Percentiles rank a stretch among this genome's conserved stretches.
Evolutionary conservation across 1,139 yeast species (phyloP).

Genomic region (Candida dubliniensis): DNA sequence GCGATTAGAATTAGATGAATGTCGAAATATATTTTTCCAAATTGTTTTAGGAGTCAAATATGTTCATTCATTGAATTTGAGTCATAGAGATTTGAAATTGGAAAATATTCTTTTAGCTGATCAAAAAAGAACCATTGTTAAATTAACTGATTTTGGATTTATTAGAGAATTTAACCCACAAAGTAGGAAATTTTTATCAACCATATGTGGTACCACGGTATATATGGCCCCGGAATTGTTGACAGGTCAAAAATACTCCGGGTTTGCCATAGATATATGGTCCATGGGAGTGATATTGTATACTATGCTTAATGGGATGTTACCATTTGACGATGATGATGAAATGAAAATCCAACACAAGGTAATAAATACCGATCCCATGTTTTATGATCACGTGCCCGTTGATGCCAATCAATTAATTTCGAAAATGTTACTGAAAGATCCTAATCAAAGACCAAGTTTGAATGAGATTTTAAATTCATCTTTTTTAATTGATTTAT

Average conservation of each 20-base stretch:
- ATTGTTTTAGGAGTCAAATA: constrained; percentile 80
- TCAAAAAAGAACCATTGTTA: constrained; percentile 54
- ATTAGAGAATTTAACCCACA: constrained; percentile 71
- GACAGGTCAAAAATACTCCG: constrained; percentile 67
- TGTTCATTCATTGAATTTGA: constrained; percentile 77
- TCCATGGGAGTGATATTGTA: constrained; percentile 91
- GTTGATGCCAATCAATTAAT: constrained; percentile 52
- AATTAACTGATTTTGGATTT: constrained; percentile 90
- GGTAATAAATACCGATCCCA: constrained; percentile 68
- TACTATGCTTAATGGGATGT: constrained; percentile 79
- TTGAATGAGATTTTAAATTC: constrained; percentile 60
- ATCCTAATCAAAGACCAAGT: constrained; percentile 63
- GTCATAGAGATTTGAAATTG: constrained; percentile 86
- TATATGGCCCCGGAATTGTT: constrained; percentile 97
- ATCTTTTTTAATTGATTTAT: constrained; percentile 54
- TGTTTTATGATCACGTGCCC: constrained; percentile 45
- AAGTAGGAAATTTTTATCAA: constrained; percentile 59
- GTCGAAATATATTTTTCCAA: constrained; percentile 69
- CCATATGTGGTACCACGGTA: constrained; percentile 91
- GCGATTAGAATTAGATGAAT: constrained; percentile 54
- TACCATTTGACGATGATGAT: constrained; percentile 91
- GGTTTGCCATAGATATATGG: constrained; percentile 87
- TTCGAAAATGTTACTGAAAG: constrained; percentile 58
- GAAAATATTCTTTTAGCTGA: constrained; percentile 83
- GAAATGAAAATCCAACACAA: constrained; percentile 60